A percentile compares a stretch with the other conserved stretches of the same genome.
Evolutionary conservation across 192 early-diverging fungal genomes (phyloP).

Genomic region (Thamnidium elegans): DNA sequence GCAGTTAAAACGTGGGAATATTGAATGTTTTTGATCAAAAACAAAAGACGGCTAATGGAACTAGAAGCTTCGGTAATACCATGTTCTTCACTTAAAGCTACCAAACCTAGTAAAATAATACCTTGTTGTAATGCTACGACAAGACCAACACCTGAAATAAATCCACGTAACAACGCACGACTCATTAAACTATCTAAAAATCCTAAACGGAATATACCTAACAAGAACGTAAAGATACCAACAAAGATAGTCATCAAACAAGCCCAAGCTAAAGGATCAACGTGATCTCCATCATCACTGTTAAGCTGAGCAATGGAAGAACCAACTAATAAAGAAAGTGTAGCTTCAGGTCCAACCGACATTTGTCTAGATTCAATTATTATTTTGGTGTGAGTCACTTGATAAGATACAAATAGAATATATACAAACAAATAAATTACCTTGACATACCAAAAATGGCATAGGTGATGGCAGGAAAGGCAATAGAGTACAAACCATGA

Average conservation of each 20-base stretch:
- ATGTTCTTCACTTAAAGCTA: slow-evolving; percentile 35
- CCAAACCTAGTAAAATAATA: slow-evolving; percentile 71
- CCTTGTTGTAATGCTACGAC: slow-evolving; percentile 90
- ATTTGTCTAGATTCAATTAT: slow-evolving; percentile 60
- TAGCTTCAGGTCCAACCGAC: slow-evolving; percentile 92
- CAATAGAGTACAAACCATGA: slow-evolving; percentile 89
- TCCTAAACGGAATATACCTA: slow-evolving; percentile 96
- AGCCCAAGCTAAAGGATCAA: slow-evolving; percentile 57
- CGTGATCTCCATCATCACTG: slow-evolving; percentile 38
- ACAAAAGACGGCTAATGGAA: slow-evolving; percentile 73
- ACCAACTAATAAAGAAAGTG: slow-evolving; percentile 83
- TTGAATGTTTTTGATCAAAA: slow-evolving; percentile 64
- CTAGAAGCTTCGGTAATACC: slow-evolving; percentile 66
- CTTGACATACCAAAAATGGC: slow-evolving; percentile 90
- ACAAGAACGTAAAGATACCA: slow-evolving; percentile 88
- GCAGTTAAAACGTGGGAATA: slow-evolving; percentile 69
- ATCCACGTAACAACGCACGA: slow-evolving; percentile 90
- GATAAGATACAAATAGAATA: not conserved
- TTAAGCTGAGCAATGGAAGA: slow-evolving; percentile 59
- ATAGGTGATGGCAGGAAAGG: slow-evolving; percentile 83
- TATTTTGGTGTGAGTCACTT: not conserved
- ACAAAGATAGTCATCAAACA: slow-evolving; percentile 80
- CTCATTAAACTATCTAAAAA: slow-evolving; percentile 96
- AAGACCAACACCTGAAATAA: slow-evolving; percentile 91
- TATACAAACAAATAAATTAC: slow-evolving; percentile 31